Evolutionary conservation across 2,329 filamentous ascomycete genomes (phyloP), one percentile per base, ranked within the genome.

Genomic region (Tolypocladium ovalisporum): DNA sequence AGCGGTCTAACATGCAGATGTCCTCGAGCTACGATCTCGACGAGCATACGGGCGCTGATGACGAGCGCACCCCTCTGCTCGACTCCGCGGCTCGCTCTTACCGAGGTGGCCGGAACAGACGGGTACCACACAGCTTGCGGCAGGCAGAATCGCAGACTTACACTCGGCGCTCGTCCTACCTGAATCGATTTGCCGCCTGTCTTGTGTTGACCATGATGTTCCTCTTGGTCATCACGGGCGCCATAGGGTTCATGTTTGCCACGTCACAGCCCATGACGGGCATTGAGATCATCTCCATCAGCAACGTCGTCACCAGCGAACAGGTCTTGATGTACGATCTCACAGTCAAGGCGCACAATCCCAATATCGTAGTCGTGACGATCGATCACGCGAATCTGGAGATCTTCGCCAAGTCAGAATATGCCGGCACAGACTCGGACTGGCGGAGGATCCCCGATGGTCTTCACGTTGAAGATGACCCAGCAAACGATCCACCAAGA

Each of bases 241-340:
- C 89, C 12, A 86, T 94, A 40, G 89, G 88, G 27, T 94, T 97
- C 70, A 85, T 97, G 72, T 88, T 97, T 72, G 89, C 91, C 52
- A 93, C 92, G 24, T 96, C 92, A 35, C 91, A 96, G 67, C 89
- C 92, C 8, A 81, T 99, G 53, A 82, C 84, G 32, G 84, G 89
- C 62, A 88, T 97, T 58, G 79, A 87, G 62, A 83, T 97, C 51
- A 77, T 87, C 57, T 86, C 87, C 61, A 90, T 99, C 63, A 84
- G 88, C 65, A 95, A 96, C 63, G 90, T 99, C 29, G 81, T 97
- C 54, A 92, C 92, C 2, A 96, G 90, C 65, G 90, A 96, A 70
- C 90, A 96, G 70, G 92, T 97, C 69, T 81, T 99, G 47, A 96
- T 99, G 84, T 82, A 97, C 66, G 93, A 99, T 70, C 75, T 99